Percentiles rank a stretch among this genome's conserved stretches.
phyloP scores from a whole-genome alignment of 1,284 basidiomycete genomes.

The Sporisorium sorghi region DNA sequence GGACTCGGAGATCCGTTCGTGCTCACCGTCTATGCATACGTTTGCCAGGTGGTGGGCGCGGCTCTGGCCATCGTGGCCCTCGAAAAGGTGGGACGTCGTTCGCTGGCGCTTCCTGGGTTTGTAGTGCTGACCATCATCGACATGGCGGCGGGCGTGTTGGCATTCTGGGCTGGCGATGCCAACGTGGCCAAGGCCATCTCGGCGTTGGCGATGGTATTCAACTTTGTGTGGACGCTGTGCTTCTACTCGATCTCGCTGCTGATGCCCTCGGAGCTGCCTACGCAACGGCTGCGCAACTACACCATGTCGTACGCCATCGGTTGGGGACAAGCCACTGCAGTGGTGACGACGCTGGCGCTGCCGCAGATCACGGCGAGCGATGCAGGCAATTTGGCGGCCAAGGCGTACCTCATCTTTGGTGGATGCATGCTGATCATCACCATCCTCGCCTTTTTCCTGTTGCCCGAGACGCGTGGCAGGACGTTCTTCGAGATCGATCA shows the following conservation, averaged over 20 bases:
- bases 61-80: conserved; percentile 54
- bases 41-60: conserved; percentile 51
- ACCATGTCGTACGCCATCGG: conserved; percentile 62
- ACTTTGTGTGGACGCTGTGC: conserved; percentile 59
- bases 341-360: conserved; percentile 56
- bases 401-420: conserved; percentile 61
- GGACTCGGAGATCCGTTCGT: conserved; percentile 53
- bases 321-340: conserved; percentile 58
- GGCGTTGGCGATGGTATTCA: conserved; percentile 58
- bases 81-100: conserved; percentile 52
- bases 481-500: conserved; percentile 61
- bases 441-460: conserved; percentile 46
- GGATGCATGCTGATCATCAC: conserved; percentile 56
- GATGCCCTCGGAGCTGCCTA: conserved; percentile 59
- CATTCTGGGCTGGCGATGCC: conserved; percentile 28
- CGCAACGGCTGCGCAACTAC: conserved; percentile 54
- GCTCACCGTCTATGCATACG: conserved; percentile 51
- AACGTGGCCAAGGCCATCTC: conserved; percentile 48
- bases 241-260: conserved; percentile 62
- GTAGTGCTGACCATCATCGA: conserved; percentile 52
- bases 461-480: conserved; percentile 58
- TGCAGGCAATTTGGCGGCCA: conserved; percentile 53
- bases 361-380: conserved; percentile 57
- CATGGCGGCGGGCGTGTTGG: conserved; percentile 44
- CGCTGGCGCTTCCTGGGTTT: conserved; percentile 55